Conservation (phyloP, 345 rosid genomes). For the Cardamine occulta region DNA sequence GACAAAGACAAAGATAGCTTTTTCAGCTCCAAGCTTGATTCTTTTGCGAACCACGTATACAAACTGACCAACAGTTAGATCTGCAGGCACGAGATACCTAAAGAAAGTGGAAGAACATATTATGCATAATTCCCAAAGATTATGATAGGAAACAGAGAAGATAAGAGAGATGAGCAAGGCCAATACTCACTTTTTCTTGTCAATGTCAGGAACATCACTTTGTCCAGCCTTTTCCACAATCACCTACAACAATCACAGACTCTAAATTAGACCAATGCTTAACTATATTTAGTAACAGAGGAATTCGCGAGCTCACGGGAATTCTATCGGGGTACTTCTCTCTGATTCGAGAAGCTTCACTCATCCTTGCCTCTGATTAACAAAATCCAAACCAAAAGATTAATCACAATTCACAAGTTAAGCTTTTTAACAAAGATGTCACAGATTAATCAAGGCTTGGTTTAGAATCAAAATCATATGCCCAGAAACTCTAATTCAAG, state of each 20-base stretch:
- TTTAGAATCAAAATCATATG: neutral
- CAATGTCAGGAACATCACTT: conserved; percentile 92
- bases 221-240: conserved; percentile 91
- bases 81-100: conserved; percentile 87
- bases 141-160: too few species aligned
- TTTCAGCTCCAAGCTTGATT: conserved; percentile 81
- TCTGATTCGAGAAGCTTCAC: conserved; percentile 80
- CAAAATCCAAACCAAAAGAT: conserved; percentile 2
- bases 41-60: conserved; percentile 86
- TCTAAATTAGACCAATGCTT: conserved; percentile 29
- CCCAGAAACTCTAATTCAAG: neutral
- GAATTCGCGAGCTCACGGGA: conserved; percentile 55
- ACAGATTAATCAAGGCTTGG: neutral
- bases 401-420: neutral
- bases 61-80: conserved; percentile 80
- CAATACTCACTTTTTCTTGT: conserved; percentile 85
- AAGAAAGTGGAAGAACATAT: neutral
- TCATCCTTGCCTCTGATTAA: conserved; percentile 75
- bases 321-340: conserved; percentile 92
- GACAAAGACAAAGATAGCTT: conserved; percentile 81
- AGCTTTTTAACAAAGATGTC: neutral
- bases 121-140: too few species aligned
- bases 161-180: neutral
- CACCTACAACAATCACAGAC: conserved; percentile 52
- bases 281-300: neutral